phyloP scores from a whole-genome alignment of 75 land plant genomes.

The Larix kaempferi region DNA sequence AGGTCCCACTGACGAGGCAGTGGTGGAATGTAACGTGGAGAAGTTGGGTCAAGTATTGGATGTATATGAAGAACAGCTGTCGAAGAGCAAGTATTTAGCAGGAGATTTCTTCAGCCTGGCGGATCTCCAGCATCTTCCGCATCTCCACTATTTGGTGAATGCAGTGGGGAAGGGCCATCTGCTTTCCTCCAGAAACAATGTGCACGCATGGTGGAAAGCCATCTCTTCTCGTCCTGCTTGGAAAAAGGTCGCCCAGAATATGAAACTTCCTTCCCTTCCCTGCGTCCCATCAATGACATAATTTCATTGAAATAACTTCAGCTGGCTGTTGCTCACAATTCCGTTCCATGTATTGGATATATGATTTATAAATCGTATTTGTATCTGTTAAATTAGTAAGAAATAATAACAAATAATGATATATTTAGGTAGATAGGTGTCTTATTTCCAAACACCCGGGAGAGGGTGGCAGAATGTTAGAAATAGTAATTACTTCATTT shows the following conservation, averaged over 20 bases:
- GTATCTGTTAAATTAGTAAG: too few species aligned
- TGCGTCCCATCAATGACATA: too few species aligned
- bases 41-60: constrained; percentile 41
- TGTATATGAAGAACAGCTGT: constrained; percentile 53
- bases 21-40: constrained; percentile 6
- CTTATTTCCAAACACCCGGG: too few species aligned
- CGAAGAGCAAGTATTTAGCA: constrained; percentile 50
- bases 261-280: not conserved
- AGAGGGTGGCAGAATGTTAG: too few species aligned
- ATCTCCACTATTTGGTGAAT: constrained; percentile 33
- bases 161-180: constrained; percentile 25
- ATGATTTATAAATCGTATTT: too few species aligned
- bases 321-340: too few species aligned
- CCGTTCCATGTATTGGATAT: too few species aligned
- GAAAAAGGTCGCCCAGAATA: constrained; percentile 28
- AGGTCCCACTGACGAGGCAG: not conserved
- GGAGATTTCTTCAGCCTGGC: constrained; percentile 69
- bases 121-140: constrained; percentile 70
- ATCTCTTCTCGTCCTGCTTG: constrained; percentile 50
- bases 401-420: too few species aligned
- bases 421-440: too few species aligned
- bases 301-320: too few species aligned
- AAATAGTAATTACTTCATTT: too few species aligned
- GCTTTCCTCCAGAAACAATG: constrained; percentile 38
- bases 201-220: constrained; percentile 60